phyloP scores from a whole-genome alignment of 352 stramenopile species.

The Globisporangium irregulare region DNA sequence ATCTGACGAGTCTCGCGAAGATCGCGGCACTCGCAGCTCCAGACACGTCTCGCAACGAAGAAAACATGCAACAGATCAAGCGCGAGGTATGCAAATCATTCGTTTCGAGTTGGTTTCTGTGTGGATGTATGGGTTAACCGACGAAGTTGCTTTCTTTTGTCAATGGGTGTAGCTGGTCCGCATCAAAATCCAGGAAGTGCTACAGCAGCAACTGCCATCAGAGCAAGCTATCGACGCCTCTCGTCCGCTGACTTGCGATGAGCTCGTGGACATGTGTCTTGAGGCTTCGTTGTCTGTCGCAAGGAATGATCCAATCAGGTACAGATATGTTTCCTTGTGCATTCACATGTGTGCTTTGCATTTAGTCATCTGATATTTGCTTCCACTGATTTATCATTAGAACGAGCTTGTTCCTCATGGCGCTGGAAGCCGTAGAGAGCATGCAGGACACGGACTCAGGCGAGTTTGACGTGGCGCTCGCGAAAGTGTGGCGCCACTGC shows the following conservation, averaged over 20 bases:
- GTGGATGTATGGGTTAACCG: background rate
- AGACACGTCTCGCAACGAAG: slow-evolving; percentile 29
- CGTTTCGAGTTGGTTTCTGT: background rate
- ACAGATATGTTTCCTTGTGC: background rate
- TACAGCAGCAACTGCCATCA: slow-evolving; percentile 50
- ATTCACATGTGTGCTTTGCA: no score
- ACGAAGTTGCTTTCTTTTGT: background rate
- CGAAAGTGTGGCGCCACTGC: slow-evolving; percentile 53
- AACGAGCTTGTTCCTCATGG: slow-evolving; percentile 67
- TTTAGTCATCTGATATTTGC: background rate
- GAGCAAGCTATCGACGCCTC: slow-evolving; percentile 28
- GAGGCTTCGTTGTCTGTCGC: slow-evolving; percentile 36
- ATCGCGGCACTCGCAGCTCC: slow-evolving; percentile 67
- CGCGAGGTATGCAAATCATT: slow-evolving; percentile 40
- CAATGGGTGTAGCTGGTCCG: slow-evolving; percentile 39
- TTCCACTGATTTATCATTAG: slow-evolving; percentile 18
- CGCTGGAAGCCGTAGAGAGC: slow-evolving; percentile 64
- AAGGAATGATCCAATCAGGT: slow-evolving; percentile 58
- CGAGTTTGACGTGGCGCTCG: slow-evolving; percentile 46
- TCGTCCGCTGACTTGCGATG: slow-evolving; percentile 39
- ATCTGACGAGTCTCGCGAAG: slow-evolving; percentile 74
- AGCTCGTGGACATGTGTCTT: slow-evolving; percentile 49
- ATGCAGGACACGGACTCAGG: slow-evolving; percentile 24
- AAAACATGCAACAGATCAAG: slow-evolving; percentile 49
- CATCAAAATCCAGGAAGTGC: slow-evolving; percentile 55